These are phyloP conservation scores for Phylloporus arenicola DNA, from an alignment of 768 basidiomycete genomes.

Conservation along the genomic window DNA sequence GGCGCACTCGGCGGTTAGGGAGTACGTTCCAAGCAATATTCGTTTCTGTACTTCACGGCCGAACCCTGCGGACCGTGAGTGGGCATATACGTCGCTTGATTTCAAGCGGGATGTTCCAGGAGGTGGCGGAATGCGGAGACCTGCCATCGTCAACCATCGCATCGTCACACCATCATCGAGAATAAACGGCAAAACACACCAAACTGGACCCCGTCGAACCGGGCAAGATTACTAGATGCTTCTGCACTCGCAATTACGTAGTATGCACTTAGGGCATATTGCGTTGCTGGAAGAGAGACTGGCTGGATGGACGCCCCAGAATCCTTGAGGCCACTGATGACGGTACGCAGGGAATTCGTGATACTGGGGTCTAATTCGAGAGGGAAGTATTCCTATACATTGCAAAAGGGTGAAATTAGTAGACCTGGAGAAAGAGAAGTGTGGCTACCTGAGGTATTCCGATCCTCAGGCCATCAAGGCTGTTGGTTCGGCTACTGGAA, in stretches of 20 bases:
- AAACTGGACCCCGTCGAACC: slow-evolving; percentile 85
- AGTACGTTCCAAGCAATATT: slow-evolving; percentile 85
- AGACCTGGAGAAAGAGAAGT: not conserved
- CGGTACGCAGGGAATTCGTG: slow-evolving; percentile 38
- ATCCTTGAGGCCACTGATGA: slow-evolving; percentile 37
- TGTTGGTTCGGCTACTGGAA: not conserved
- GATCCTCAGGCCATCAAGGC: slow-evolving; percentile 53
- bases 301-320: slow-evolving; percentile 66
- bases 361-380: slow-evolving; percentile 50
- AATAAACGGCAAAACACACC: slow-evolving; percentile 41
- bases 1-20: slow-evolving; percentile 84
- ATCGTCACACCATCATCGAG: not conserved
- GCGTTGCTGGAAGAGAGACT: slow-evolving; percentile 65
- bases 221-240: slow-evolving; percentile 85
- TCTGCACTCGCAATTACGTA: slow-evolving; percentile 95
- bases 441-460: slow-evolving; percentile 65
- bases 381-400: slow-evolving; percentile 72
- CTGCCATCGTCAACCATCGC: slow-evolving; percentile 27
- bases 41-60: slow-evolving; percentile 83
- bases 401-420: not conserved
- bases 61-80: slow-evolving; percentile 65
- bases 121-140: slow-evolving; percentile 44
- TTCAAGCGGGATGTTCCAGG: slow-evolving; percentile 40
- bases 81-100: slow-evolving; percentile 56
- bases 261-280: slow-evolving; percentile 84